These are phyloP conservation scores for Rhizodiscina lignyota DNA, from an alignment of 495 filamentous ascomycete species.

Conservation along the genomic window DNA sequence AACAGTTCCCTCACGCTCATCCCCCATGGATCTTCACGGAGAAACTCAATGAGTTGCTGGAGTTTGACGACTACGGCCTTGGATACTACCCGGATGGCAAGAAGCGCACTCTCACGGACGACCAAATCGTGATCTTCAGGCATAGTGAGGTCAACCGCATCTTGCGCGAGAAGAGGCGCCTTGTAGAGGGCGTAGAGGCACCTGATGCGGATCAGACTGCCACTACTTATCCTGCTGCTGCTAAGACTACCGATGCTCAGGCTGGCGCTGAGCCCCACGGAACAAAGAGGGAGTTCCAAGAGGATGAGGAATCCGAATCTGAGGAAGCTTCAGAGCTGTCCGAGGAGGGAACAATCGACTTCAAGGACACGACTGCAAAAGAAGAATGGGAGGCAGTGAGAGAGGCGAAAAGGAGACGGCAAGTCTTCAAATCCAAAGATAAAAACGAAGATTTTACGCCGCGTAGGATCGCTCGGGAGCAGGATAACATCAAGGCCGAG, in stretches of 20 bases:
- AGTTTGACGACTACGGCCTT: conserved; percentile 55
- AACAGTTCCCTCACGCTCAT: too few species aligned
- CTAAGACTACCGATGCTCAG: background rate
- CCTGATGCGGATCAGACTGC: background rate
- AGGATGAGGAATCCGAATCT: too few species aligned
- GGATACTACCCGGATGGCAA: conserved; percentile 82
- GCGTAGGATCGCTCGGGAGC: conserved; percentile 15
- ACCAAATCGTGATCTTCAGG: conserved; percentile 78
- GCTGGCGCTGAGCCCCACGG: too few species aligned
- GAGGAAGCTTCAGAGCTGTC: too few species aligned
- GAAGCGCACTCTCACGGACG: conserved; percentile 83
- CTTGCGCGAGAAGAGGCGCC: conserved; percentile 32
- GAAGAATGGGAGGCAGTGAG: conserved; percentile 26
- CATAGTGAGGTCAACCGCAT: conserved; percentile 73
- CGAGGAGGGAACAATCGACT: background rate
- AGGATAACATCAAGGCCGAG: conserved; percentile 12
- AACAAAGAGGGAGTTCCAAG: too few species aligned
- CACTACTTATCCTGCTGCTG: background rate
- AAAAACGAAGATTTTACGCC: conserved; percentile 14
- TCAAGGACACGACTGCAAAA: conserved; percentile 8
- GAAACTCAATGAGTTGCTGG: too few species aligned
- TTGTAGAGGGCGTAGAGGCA: conserved; percentile 8
- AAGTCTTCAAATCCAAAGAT: conserved; percentile 16
- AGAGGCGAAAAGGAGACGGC: conserved; percentile 28
- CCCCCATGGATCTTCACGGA: too few species aligned